A percentile compares a stretch with the other conserved stretches of the same genome.
phyloP scores from a whole-genome alignment of 352 stramenopile species.

The Halophytophthora batemanensis region DNA sequence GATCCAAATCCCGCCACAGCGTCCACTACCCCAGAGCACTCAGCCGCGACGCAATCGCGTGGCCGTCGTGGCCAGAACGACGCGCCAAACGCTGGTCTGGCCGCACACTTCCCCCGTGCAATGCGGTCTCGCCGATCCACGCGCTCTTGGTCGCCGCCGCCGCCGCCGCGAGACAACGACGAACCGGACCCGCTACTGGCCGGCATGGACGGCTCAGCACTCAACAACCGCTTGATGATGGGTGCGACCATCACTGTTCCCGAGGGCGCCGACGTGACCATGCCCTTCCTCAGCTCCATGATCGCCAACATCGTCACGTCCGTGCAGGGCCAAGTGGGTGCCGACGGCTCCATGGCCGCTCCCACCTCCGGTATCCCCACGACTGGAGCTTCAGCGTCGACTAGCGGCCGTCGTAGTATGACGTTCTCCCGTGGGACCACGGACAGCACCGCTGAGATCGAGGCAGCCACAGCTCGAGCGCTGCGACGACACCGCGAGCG shows the following conservation, averaged over 20 bases:
- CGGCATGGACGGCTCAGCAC: conserved; percentile 4
- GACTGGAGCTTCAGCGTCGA: background rate
- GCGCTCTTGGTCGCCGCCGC: conserved; percentile 1
- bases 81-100: conserved; percentile 8
- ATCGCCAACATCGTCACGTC: conserved; percentile 74
- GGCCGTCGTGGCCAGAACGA: conserved; percentile 5
- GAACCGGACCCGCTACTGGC: conserved; percentile 61
- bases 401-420: conserved; percentile 15
- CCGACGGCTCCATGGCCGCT: background rate
- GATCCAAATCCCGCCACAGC: conserved; percentile 2
- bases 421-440: conserved; percentile 13
- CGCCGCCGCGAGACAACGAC: conserved; percentile 49
- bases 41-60: background rate
- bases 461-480: conserved; percentile 17
- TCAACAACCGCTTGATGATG: conserved; percentile 56
- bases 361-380: conserved; percentile 3
- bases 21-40: background rate
- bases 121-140: conserved; percentile 7
- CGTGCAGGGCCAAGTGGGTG: conserved; percentile 32
- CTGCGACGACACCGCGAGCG: conserved; percentile 22
- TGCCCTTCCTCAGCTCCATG: conserved; percentile 84
- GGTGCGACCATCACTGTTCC: conserved; percentile 71
- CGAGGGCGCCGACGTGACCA: conserved; percentile 58
- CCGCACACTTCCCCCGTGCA: conserved; percentile 12
- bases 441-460: conserved; percentile 12